Percentiles rank a stretch among this genome's conserved stretches.
These are phyloP conservation scores for Kodamaea alishanica DNA, from an alignment of 1,139 yeast genomes.

Conservation along the genomic window DNA sequence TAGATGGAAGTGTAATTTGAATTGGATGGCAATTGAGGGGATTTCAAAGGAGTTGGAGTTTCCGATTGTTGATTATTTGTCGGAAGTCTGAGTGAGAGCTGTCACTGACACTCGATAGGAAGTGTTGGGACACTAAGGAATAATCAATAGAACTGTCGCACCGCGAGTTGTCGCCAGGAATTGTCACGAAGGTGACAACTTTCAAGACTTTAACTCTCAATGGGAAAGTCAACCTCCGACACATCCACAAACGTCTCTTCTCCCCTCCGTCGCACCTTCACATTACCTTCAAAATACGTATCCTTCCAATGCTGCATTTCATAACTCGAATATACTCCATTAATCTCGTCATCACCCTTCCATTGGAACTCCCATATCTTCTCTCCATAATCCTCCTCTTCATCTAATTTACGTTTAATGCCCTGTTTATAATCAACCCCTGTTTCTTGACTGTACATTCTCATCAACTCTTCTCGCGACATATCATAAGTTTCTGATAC, in stretches of 20 bases:
- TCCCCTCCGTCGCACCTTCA: constrained; percentile 39
- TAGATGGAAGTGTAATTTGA: constrained; percentile 61
- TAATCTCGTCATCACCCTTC: constrained; percentile 45
- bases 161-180: too few species aligned
- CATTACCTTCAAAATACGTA: constrained; percentile 52
- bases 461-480: constrained; percentile 56
- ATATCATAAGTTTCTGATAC: constrained; percentile 49
- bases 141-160: too few species aligned
- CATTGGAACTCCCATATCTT: constrained; percentile 62
- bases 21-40: constrained; percentile 48
- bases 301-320: constrained; percentile 63
- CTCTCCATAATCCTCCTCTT: constrained; percentile 47
- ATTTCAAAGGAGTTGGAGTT: constrained; percentile 54
- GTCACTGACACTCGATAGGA: background rate
- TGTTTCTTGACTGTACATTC: constrained; percentile 48
- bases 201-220: background rate
- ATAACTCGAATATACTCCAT: constrained; percentile 57
- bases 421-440: constrained; percentile 39
- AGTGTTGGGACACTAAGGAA: too few species aligned
- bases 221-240: constrained; percentile 21
- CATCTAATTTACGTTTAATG: constrained; percentile 24
- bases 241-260: constrained; percentile 27
- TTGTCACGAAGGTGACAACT: background rate
- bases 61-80: constrained; percentile 47
- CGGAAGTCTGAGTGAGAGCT: constrained; percentile 6